Evolutionary conservation across 148 eudicot species (phyloP).

Genomic region (Linanthus parryae): DNA sequence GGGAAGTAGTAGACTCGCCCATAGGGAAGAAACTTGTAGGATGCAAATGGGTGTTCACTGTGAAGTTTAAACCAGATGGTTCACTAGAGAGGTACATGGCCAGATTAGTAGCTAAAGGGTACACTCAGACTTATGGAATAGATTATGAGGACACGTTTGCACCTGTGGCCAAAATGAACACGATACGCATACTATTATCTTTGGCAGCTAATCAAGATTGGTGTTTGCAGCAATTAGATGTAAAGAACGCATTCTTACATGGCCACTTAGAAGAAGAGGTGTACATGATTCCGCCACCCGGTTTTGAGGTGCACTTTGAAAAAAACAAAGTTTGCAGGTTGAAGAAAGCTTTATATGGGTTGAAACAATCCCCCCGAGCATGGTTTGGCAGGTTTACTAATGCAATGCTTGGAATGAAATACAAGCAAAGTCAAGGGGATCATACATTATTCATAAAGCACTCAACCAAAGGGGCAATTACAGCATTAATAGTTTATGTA

Average conservation of each 20-base stretch:
- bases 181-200: not conserved
- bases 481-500: too few relatives aligned
- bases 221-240: conserved; percentile 1
- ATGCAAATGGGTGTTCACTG: conserved; percentile 3
- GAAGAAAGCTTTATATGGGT: not conserved
- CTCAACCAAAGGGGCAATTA: too few relatives aligned
- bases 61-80: not conserved
- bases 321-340: not conserved
- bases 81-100: not conserved
- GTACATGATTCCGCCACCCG: not conserved
- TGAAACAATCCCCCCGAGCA: conserved; percentile 1
- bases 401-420: not conserved
- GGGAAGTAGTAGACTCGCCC: not conserved
- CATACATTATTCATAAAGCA: too few relatives aligned
- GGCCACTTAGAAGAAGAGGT: not conserved
- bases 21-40: not conserved
- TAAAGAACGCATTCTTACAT: not conserved
- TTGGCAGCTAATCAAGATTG: not conserved
- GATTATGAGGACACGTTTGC: not conserved
- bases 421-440: too few relatives aligned
- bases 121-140: not conserved
- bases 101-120: not conserved
- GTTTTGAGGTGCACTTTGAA: not conserved
- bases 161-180: not conserved
- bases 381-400: conserved; percentile 2